A percentile compares a stretch with the other conserved stretches of the same genome.
Conservation (phyloP, 2,329 filamentous ascomycete genomes). For the Rosellinia necatrix region DNA sequence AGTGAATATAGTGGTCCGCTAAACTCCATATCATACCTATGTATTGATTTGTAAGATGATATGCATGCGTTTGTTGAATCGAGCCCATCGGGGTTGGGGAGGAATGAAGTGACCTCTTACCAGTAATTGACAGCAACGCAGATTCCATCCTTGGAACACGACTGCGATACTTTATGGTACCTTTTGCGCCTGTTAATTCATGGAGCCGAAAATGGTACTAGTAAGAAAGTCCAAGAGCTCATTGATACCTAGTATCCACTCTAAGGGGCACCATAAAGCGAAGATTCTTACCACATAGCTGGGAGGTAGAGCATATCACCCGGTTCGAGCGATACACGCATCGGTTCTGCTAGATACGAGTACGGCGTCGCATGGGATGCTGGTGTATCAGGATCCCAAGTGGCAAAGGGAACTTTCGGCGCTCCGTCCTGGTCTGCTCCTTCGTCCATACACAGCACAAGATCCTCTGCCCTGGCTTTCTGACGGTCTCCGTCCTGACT, state of each 20-base stretch:
- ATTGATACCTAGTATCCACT: background rate
- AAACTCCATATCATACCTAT: constrained; percentile 81
- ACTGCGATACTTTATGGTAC: constrained; percentile 83
- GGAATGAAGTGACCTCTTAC: constrained; percentile 46
- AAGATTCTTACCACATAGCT: constrained; percentile 69
- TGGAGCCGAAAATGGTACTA: background rate
- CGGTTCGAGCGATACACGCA: constrained; percentile 69
- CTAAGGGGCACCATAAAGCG: background rate
- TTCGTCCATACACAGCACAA: constrained; percentile 20
- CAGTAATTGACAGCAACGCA: constrained; percentile 85
- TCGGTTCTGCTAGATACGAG: constrained; percentile 61
- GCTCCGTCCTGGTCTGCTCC: constrained; percentile 20
- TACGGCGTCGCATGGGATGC: constrained; percentile 56
- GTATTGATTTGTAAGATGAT: constrained; percentile 7
- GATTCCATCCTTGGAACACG: constrained; percentile 68
- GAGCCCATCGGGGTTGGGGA: background rate
- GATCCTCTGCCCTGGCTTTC: background rate
- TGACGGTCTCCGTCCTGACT: constrained; percentile 9
- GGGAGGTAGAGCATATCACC: constrained; percentile 85
- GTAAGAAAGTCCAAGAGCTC: background rate
- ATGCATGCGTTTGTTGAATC: background rate
- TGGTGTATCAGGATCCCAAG: constrained; percentile 73
- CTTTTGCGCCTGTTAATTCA: constrained; percentile 35
- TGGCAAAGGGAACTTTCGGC: constrained; percentile 65
- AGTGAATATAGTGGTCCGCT: constrained; percentile 68